These are phyloP conservation scores for Prunella vulgaris DNA, from an alignment of 257 asterid genomes.

Conservation along the genomic window DNA sequence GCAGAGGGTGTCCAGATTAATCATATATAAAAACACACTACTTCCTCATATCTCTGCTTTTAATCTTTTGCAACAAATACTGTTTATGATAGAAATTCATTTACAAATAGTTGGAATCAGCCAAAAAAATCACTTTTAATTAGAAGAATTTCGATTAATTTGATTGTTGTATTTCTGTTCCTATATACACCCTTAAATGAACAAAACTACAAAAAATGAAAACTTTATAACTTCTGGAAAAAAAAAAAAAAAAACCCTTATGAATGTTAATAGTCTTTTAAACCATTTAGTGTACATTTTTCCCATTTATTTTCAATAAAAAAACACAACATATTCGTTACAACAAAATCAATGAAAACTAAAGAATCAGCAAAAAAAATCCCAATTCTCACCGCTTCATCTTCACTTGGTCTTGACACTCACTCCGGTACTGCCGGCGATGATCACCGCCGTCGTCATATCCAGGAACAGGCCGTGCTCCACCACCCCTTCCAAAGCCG, in stretches of 20 bases:
- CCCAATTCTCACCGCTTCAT: not conserved
- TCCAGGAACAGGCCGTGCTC: constrained; percentile 30
- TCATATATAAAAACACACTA: no score
- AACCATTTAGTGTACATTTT: constrained; percentile 9
- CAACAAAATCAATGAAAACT: not conserved
- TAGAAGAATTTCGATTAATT: not conserved
- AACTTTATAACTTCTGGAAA: not conserved
- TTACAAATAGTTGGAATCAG: no score
- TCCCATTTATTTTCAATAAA: not conserved
- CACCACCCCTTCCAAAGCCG: constrained; percentile 73
- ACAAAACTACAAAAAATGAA: no score
- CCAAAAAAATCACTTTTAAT: no score
- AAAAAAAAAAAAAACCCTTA: no score
- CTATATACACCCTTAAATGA: no score
- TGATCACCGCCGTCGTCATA: constrained; percentile 43
- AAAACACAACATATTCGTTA: not conserved
- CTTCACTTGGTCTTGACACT: constrained; percentile 52
- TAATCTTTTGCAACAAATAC: no score
- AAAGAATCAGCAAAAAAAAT: not conserved
- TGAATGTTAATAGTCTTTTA: not conserved
- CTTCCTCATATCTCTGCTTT: no score
- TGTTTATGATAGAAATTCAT: no score
- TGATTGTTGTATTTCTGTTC: not conserved
- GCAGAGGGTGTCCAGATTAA: no score
- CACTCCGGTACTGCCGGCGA: constrained; percentile 74